These are phyloP conservation scores for Escovopsis weberi DNA, from an alignment of 2,329 filamentous ascomycete species.

Conservation along the genomic window DNA sequence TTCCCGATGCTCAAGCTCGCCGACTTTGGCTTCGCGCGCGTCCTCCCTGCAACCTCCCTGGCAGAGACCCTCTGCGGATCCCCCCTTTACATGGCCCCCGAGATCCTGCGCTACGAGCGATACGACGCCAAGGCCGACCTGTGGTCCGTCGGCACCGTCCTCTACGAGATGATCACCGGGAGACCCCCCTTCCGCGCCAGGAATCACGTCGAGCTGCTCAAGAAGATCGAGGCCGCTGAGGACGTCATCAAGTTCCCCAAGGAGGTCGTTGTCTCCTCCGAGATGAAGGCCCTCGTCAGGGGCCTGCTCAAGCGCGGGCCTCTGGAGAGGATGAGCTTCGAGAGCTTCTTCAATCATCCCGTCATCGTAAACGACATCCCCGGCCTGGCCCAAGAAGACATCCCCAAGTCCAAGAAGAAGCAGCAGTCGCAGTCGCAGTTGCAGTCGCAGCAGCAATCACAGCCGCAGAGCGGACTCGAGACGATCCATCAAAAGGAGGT, in stretches of 20 bases:
- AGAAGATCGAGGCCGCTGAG: conserved; percentile 79
- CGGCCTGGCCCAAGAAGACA: conserved; percentile 64
- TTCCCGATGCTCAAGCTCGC: conserved; percentile 95
- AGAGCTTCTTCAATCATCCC: conserved; percentile 65
- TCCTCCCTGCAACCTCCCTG: conserved; percentile 76
- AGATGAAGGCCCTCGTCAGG: conserved; percentile 70
- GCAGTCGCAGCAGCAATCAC: too few species aligned
- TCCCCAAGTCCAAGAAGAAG: conserved; percentile 27
- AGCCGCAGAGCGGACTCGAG: too few species aligned
- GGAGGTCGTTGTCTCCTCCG: conserved; percentile 54
- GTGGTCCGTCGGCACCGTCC: conserved; percentile 92
- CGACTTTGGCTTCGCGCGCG: conserved; percentile 95
- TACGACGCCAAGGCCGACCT: conserved; percentile 95
- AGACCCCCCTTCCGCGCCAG: conserved; percentile 80
- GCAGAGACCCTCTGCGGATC: conserved; percentile 95
- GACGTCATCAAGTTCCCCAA: conserved; percentile 74
- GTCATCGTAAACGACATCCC: conserved; percentile 66
- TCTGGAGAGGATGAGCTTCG: conserved; percentile 71
- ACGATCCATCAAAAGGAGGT: conserved; percentile 18
- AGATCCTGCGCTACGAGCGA: conserved; percentile 92
- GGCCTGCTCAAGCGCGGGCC: conserved; percentile 73
- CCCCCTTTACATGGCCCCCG: conserved; percentile 95
- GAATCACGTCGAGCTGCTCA: conserved; percentile 87
- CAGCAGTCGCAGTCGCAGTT: too few species aligned
- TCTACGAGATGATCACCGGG: conserved; percentile 90